Conservation (phyloP, 176 grass and related monocot species). For the bread wheat (Triticum aestivum) region DNA sequence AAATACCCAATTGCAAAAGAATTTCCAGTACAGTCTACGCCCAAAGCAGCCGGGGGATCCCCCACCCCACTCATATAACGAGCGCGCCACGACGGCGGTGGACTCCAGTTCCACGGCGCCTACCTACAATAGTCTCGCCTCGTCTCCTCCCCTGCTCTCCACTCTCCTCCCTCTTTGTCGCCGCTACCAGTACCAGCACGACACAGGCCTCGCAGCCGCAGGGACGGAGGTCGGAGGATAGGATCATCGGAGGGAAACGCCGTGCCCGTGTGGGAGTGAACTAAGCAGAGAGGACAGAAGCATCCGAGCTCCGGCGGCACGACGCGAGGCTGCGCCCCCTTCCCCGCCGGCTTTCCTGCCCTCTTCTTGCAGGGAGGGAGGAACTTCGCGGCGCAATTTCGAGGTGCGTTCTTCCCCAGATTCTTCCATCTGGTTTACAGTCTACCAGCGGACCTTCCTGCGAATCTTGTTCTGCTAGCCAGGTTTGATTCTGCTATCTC, state of each 20-base stretch:
- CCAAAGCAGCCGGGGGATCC: background rate
- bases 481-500: background rate
- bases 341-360: background rate
- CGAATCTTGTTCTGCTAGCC: background rate
- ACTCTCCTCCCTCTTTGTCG: background rate
- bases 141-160: background rate
- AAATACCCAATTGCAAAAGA: background rate
- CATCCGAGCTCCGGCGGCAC: background rate
- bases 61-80: constrained; percentile 1
- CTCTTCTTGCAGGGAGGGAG: background rate
- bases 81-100: constrained; percentile 10
- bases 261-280: background rate
- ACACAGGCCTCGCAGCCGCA: background rate
- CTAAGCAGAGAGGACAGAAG: background rate
- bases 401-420: background rate
- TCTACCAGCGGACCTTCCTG: background rate
- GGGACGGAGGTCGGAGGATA: background rate
- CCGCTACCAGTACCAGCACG: background rate
- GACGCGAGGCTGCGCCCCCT: background rate
- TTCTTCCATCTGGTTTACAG: background rate
- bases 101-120: constrained; percentile 17
- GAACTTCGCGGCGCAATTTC: background rate
- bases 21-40: background rate
- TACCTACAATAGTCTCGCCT: background rate
- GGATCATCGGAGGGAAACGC: background rate